A percentile compares a stretch with the other conserved stretches of the same genome.
Evolutionary conservation across 1,284 basidiomycete genomes (phyloP).

Genomic region (Ustilago vetiveriae): DNA sequence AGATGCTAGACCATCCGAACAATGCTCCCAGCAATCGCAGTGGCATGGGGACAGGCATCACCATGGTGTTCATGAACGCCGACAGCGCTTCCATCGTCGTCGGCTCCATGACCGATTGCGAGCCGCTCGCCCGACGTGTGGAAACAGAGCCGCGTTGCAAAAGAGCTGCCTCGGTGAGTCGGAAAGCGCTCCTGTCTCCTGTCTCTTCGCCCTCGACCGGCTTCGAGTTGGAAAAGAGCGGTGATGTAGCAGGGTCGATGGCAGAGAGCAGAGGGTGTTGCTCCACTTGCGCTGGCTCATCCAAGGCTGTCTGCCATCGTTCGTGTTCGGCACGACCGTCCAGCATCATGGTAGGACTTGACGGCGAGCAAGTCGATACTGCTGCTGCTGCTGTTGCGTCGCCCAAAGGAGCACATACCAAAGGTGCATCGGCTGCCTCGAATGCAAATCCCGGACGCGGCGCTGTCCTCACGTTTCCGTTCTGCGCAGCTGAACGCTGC

Average conservation of each 20-base stretch:
- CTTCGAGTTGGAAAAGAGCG: constrained; percentile 34
- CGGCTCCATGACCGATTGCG: constrained; percentile 29
- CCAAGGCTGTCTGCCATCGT: constrained; percentile 4
- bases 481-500: constrained; percentile 5
- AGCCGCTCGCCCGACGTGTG: constrained; percentile 8
- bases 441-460: constrained; percentile 23
- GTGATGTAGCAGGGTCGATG: constrained; percentile 21
- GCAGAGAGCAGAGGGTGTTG: neutral
- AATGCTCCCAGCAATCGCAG: constrained; percentile 39
- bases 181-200: neutral
- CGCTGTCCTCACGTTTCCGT: neutral
- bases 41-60: constrained; percentile 50
- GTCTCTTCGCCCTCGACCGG: constrained; percentile 28
- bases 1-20: constrained; percentile 38
- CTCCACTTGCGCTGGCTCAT: constrained; percentile 10
- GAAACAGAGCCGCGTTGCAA: constrained; percentile 24
- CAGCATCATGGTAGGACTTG: constrained; percentile 19
- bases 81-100: constrained; percentile 45
- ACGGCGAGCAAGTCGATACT: neutral
- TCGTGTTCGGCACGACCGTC: constrained; percentile 32
- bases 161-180: constrained; percentile 41
- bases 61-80: constrained; percentile 47
- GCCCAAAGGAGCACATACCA: constrained; percentile 13
- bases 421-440: constrained; percentile 21
- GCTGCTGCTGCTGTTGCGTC: neutral